phyloP scores from a whole-genome alignment of 1,139 yeast genomes.

The Ogataea hybrid region DNA sequence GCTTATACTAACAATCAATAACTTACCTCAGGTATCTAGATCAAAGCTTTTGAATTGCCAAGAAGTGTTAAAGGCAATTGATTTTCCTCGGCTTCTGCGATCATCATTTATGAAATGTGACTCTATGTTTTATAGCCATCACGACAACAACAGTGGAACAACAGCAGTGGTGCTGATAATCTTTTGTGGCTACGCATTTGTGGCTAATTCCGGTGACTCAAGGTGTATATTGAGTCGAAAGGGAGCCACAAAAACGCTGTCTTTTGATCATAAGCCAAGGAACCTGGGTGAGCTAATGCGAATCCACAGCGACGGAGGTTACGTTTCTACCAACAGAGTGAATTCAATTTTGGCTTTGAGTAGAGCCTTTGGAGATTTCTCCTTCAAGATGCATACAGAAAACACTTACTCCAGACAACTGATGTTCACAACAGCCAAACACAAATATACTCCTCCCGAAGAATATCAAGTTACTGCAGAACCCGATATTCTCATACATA shows the following conservation, averaged over 20 bases:
- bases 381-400: slow-evolving; percentile 46
- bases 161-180: slow-evolving; percentile 62
- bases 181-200: slow-evolving; percentile 49
- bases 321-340: slow-evolving; percentile 64
- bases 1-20: slow-evolving; percentile 17
- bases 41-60: slow-evolving; percentile 12
- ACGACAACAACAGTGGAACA: slow-evolving; percentile 58
- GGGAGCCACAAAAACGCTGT: slow-evolving; percentile 57
- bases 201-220: slow-evolving; percentile 76
- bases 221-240: slow-evolving; percentile 56
- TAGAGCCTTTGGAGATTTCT: slow-evolving; percentile 76
- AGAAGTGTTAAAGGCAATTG: slow-evolving; percentile 22
- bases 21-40: slow-evolving; percentile 17
- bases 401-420: slow-evolving; percentile 29
- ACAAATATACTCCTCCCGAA: slow-evolving; percentile 36
- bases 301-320: slow-evolving; percentile 73
- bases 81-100: slow-evolving; percentile 40
- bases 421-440: slow-evolving; percentile 32
- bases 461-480: slow-evolving; percentile 60
- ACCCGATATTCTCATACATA: slow-evolving; percentile 63
- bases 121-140: slow-evolving; percentile 43
- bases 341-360: slow-evolving; percentile 72
- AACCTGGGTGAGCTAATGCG: slow-evolving; percentile 73
- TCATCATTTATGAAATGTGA: slow-evolving; percentile 60
- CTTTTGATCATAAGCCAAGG: slow-evolving; percentile 76